Evolutionary conservation across 2,329 filamentous ascomycete species (phyloP).

Genomic region (Orbilia ellipsospora): DNA sequence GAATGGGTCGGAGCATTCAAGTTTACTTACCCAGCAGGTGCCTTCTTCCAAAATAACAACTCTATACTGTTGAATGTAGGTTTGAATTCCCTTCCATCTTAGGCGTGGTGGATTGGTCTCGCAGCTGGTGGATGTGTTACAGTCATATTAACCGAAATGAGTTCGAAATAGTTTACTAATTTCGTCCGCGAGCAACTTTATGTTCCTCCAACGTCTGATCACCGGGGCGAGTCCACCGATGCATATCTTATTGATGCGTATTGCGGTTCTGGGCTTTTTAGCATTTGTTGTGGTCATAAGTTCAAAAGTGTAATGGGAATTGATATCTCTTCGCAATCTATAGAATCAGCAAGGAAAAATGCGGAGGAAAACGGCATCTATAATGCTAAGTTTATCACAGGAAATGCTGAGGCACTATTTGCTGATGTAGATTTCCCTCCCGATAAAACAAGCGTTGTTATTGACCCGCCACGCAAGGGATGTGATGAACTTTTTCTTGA

Average conservation of each 20-base stretch:
- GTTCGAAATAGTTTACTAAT: constrained; percentile 55
- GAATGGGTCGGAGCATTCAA: constrained; percentile 88
- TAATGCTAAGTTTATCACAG: constrained; percentile 85
- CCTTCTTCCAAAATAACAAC: constrained; percentile 99
- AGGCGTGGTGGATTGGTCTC: too few species aligned
- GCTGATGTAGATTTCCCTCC: constrained; percentile 77
- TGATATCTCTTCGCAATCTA: constrained; percentile 84
- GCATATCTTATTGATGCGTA: constrained; percentile 96
- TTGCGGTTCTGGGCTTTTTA: constrained; percentile 96
- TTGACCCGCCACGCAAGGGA: constrained; percentile 96
- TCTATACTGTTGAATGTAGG: constrained; percentile 78
- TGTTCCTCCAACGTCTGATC: constrained; percentile 61
- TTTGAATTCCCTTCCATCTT: background rate
- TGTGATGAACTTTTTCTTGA: constrained; percentile 85
- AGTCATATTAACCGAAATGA: background rate
- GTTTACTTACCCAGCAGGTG: constrained; percentile 90
- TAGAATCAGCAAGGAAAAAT: constrained; percentile 81
- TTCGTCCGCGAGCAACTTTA: constrained; percentile 59
- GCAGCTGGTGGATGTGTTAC: background rate
- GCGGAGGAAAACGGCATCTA: constrained; percentile 79
- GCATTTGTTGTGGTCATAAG: constrained; percentile 85
- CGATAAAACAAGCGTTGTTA: constrained; percentile 88
- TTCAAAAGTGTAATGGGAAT: constrained; percentile 70
- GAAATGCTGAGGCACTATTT: constrained; percentile 87
- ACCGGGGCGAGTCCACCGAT: constrained; percentile 66